Evolutionary conservation across 2,329 filamentous ascomycete genomes (phyloP).

Genomic region (Trichothecium roseum): DNA sequence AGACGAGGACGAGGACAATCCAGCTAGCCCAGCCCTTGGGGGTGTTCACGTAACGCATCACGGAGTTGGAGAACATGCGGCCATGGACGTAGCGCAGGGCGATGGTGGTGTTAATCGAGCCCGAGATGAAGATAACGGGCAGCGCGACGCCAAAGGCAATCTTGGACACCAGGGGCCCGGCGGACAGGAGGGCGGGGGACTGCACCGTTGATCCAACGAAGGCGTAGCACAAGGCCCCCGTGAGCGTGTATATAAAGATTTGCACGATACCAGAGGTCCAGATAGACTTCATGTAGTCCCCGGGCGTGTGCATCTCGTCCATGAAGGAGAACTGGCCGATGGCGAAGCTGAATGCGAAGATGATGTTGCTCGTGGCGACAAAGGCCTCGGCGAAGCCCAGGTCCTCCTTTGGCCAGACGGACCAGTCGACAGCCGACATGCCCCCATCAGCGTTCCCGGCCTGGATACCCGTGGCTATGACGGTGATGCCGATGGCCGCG

Average conservation of each 20-base stretch:
- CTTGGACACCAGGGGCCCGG: conserved; percentile 47
- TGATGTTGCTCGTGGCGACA: conserved; percentile 55
- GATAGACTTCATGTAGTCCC: conserved; percentile 43
- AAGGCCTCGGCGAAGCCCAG: conserved; percentile 44
- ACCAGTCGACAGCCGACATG: conserved; percentile 25
- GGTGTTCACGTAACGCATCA: conserved; percentile 37
- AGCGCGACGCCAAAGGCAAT: conserved; percentile 60
- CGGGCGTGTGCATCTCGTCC: conserved; percentile 41
- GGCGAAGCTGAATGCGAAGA: conserved; percentile 56
- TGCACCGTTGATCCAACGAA: conserved; percentile 54
- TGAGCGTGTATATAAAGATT: conserved; percentile 55
- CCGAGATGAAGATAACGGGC: conserved; percentile 65
- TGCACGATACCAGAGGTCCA: conserved; percentile 51
- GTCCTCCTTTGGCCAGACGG: conserved; percentile 32
- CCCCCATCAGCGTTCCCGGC: conserved; percentile 19
- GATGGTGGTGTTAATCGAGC: conserved; percentile 53
- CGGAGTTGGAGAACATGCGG: conserved; percentile 29
- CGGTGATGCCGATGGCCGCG: conserved; percentile 52
- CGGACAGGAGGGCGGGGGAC: conserved; percentile 59
- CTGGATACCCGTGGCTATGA: conserved; percentile 51
- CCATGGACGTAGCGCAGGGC: conserved; percentile 35
- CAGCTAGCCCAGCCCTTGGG: conserved; percentile 40
- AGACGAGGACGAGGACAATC: conserved; percentile 42
- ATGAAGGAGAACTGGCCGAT: conserved; percentile 42
- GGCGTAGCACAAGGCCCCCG: conserved; percentile 57